Base-by-base conservation (phyloP, 164 flowering plant genomes). In the Cinnamomum micranthum region DNA sequence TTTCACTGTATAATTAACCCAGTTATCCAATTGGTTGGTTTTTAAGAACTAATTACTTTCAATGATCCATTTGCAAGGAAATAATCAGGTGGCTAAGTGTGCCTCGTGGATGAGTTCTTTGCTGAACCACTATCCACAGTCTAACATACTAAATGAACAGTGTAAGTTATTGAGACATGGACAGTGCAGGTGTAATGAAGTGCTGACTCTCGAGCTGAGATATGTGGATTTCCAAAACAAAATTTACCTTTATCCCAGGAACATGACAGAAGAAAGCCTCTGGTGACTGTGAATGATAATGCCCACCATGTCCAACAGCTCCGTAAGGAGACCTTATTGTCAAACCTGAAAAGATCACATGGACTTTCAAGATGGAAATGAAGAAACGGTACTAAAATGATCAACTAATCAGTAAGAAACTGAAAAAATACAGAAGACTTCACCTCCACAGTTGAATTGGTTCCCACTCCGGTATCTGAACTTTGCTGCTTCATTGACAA, bases 191-290 rank as follows among this genome's bases (percentile, higher is more conserved):
- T 20, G 20, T 17, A 15, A 17, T 55, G n/a, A 20, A 55, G 6
- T 55, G 19, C n/a, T 0, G 14, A 52, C n/a, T 55, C 20, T 55
- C 4, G 3, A 4, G 60, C 60, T 14, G n/a, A 55, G 60, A 15
- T 0, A 3, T 17, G 20, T 55, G 20, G 5, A 55, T 55, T 55
- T 14, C 60, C 60, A 55, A 68, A 59, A n/a, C 0, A 15, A 69
- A 62, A 69, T 55, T 55, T 74, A 93, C 99, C 86, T 95, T 95
- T 78, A 95, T 80, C 69, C 99, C 99, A 71, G 97, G 99, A 80
- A 93, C 95, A 81, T 95, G 99, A 78, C 98, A 95, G 82, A 95
- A 95, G 86, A 95, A 95, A 71, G 99, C 91, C 87, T 95, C 98
- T 70, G 99, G 98, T 20, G 99, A 92, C 75, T 95, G 99, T 23